Conservation (phyloP, 768 basidiomycete genomes). For the Suillus subalutaceus region DNA sequence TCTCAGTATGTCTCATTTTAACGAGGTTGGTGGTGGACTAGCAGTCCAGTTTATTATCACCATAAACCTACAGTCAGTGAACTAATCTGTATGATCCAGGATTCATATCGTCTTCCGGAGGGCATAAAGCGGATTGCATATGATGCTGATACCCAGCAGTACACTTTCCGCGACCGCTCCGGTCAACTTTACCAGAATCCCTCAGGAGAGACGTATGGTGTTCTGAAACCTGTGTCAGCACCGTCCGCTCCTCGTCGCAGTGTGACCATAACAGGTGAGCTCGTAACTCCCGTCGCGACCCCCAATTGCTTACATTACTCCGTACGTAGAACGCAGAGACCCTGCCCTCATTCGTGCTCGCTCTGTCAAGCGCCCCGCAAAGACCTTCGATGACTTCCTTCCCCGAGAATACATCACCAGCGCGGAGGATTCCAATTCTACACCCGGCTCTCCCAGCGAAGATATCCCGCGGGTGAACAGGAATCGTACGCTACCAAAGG, state of each 20-base stretch:
- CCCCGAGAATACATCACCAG: constrained; percentile 49
- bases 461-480: constrained; percentile 36
- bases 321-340: constrained; percentile 26
- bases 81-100: constrained; percentile 25
- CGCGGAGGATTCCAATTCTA: constrained; percentile 17
- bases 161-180: constrained; percentile 49
- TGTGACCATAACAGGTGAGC: constrained; percentile 27
- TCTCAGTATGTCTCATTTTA: constrained; percentile 16
- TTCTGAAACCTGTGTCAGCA: constrained; percentile 38
- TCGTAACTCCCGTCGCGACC: constrained; percentile 28
- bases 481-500: constrained; percentile 40
- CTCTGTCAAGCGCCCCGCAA: constrained; percentile 23
- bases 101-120: constrained; percentile 36
- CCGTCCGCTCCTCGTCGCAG: constrained; percentile 28
- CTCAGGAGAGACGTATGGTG: constrained; percentile 49
- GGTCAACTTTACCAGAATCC: constrained; percentile 48
- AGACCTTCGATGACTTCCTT: constrained; percentile 52
- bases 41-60: not conserved
- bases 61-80: not conserved
- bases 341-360: constrained; percentile 26
- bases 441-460: constrained; percentile 14
- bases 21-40: constrained; percentile 24
- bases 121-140: constrained; percentile 55
- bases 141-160: constrained; percentile 54
- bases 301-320: not conserved